Conservation (phyloP, 2,329 filamentous ascomycete genomes). For the Lasiodiplodia sp. region DNA sequence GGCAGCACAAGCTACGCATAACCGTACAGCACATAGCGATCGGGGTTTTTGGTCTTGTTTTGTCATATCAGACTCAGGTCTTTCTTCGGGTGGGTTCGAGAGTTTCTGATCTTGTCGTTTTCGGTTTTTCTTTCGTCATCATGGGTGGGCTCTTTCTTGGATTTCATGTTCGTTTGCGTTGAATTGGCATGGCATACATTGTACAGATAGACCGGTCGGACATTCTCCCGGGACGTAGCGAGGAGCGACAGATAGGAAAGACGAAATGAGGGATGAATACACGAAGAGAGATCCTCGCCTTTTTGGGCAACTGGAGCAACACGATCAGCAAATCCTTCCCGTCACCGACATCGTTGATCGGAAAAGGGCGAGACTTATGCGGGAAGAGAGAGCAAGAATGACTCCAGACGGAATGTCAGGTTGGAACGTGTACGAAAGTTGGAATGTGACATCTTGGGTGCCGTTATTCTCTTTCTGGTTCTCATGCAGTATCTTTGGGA, state of each 20-base stretch:
- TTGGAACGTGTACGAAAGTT: neutral
- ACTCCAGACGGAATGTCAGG: neutral
- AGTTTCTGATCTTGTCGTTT: neutral
- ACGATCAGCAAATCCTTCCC: neutral
- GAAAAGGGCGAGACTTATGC: neutral
- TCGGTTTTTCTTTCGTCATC: slow-evolving; percentile 5
- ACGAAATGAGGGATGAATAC: slow-evolving; percentile 19
- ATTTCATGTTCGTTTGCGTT: neutral
- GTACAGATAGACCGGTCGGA: slow-evolving; percentile 19
- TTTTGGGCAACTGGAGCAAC: neutral
- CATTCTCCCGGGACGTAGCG: neutral
- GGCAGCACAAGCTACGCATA: slow-evolving; percentile 6
- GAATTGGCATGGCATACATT: slow-evolving; percentile 21
- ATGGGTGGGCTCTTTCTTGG: neutral
- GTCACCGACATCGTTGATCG: neutral
- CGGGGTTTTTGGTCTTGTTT: slow-evolving; percentile 21
- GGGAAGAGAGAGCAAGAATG: neutral
- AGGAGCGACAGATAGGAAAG: slow-evolving; percentile 4
- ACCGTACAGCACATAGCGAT: slow-evolving; percentile 27
- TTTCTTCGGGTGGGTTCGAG: slow-evolving; percentile 1
- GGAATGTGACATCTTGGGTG: neutral
- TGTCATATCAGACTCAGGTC: neutral
- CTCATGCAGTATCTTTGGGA: neutral
- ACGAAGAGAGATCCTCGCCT: neutral
- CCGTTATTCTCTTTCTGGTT: neutral